These are phyloP conservation scores for grape (Vitis vinifera) DNA, from an alignment of 164 flowering plant species.

Conservation along the genomic window DNA sequence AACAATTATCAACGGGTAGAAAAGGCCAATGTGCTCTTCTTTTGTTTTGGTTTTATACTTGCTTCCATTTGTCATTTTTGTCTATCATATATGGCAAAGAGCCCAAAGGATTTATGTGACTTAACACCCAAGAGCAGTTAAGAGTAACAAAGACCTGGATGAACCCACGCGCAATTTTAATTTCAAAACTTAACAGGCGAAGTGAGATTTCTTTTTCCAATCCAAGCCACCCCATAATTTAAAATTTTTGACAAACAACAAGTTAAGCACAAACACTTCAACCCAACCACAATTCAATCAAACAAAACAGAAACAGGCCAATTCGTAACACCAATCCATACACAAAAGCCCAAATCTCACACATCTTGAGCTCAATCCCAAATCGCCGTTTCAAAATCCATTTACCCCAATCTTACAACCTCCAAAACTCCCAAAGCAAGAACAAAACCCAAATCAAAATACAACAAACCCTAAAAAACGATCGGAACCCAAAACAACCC, in stretches of 20 bases:
- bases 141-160: too few relatives aligned
- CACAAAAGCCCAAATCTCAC: constrained; percentile 1
- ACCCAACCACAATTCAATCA: background rate
- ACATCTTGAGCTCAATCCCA: constrained; percentile 1
- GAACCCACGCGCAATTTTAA: too few relatives aligned
- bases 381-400: background rate
- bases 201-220: background rate
- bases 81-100: too few relatives aligned
- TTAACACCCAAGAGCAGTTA: too few relatives aligned
- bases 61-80: too few relatives aligned
- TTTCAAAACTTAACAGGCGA: background rate
- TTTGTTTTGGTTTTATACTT: too few relatives aligned
- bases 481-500: background rate
- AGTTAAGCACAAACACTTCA: background rate
- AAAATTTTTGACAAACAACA: background rate
- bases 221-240: background rate
- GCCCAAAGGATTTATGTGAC: too few relatives aligned
- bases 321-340: background rate
- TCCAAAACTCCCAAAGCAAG: background rate
- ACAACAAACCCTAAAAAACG: background rate
- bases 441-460: background rate
- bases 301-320: background rate
- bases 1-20: too few relatives aligned
- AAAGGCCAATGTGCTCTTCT: too few relatives aligned
- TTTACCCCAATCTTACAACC: background rate